Evolutionary conservation across 2,329 filamentous ascomycete species (phyloP), one percentile per base, ranked within the genome.

Genomic region (Spiromastix sp.): DNA sequence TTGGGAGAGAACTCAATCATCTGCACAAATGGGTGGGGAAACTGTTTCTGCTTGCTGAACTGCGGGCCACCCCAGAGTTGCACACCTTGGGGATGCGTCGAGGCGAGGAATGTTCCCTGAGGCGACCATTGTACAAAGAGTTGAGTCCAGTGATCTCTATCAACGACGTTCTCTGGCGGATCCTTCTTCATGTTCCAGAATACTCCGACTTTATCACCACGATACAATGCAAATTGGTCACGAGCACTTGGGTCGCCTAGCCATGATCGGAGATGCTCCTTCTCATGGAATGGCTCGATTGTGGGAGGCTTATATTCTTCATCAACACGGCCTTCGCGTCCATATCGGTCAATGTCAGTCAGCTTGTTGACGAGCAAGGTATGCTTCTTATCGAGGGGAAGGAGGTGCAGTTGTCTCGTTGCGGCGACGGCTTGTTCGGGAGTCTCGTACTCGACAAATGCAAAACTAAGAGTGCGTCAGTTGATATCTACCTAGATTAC

Each of bases 121-220:
- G 91, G 91, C 37, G 91, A 96, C 91, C 91, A 98, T 66, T 94
- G 85, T 33, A 98, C 81, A 57, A 98, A 98, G 24, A 85, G 85
- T 64, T 98, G 91, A 41, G 91, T 98, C 91, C 91, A 98, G 71
- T 93, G 84, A 52, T 82, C 79, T 48, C 91, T 81, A 55, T 96
- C 89, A 39, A 98, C 85, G 24, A 95, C 75, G 44, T 75, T 77
- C 61, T 98, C 91, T 4, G 89, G 86, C 15, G 72, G 63, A 41
- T 95, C 87, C 63, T 82, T 89, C 66, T 93, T 91, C 70, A 93
- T 93, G 69, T 96, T 96, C 89, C 89, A 98, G 71, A 83, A 94
- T 4, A 98, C 82, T 40, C 86, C 87, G 24, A 98, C 91, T 43
- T 80, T 81, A 35, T 98, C 91, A 48, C 80, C 83, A 35, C 85